These are phyloP conservation scores for Aureobasidium lini DNA, from an alignment of 2,329 filamentous ascomycete species.

Conservation along the genomic window DNA sequence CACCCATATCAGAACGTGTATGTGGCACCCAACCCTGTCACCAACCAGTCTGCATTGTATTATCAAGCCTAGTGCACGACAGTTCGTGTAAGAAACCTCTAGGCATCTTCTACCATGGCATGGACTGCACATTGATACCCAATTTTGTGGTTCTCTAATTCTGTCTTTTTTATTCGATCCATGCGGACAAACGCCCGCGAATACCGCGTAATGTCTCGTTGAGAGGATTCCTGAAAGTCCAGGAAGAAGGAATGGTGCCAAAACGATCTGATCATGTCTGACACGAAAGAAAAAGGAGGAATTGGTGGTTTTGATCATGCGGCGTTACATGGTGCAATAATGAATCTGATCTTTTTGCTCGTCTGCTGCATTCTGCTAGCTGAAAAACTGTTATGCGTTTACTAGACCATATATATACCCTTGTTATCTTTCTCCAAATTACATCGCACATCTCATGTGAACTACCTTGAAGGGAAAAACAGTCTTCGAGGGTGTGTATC, in stretches of 20 bases:
- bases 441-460: no score
- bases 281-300: slow-evolving; percentile 6
- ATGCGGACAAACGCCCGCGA: background rate
- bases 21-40: slow-evolving; percentile 54
- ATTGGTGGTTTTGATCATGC: background rate
- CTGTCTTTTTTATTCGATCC: background rate
- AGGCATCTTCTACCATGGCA: background rate
- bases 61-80: slow-evolving; percentile 5
- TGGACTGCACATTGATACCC: slow-evolving; percentile 8
- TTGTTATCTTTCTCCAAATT: background rate
- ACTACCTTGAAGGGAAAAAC: no score
- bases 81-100: background rate
- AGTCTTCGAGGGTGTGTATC: no score
- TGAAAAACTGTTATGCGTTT: background rate
- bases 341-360: background rate
- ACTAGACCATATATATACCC: slow-evolving; percentile 12
- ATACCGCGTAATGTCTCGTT: background rate
- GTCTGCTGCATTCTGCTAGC: background rate
- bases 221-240: background rate
- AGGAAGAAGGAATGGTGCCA: background rate
- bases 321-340: slow-evolving; percentile 5
- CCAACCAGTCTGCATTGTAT: slow-evolving; percentile 8
- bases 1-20: slow-evolving; percentile 79
- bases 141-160: background rate
- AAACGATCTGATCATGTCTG: slow-evolving; percentile 7